Percentiles rank a stretch among this genome's conserved stretches.
These are phyloP conservation scores for Akanthomyces uredinophilus DNA, from an alignment of 2,329 filamentous ascomycete species.

Conservation along the genomic window DNA sequence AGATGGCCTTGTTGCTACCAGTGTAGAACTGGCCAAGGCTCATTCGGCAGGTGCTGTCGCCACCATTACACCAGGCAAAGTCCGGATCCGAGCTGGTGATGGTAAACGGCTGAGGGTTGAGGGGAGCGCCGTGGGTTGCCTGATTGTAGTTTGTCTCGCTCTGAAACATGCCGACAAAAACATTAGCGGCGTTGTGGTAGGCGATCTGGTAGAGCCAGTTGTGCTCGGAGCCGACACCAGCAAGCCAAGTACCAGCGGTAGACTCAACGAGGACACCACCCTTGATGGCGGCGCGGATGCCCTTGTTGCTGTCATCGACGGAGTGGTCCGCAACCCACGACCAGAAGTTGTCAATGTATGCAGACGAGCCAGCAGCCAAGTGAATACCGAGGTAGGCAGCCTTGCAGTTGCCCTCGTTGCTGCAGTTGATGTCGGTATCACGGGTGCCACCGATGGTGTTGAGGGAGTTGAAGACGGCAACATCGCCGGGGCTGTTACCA, in stretches of 20 bases:
- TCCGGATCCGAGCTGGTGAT: slow-evolving; percentile 37
- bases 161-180: slow-evolving; percentile 47
- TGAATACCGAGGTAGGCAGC: slow-evolving; percentile 46
- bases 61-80: slow-evolving; percentile 34
- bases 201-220: slow-evolving; percentile 55
- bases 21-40: slow-evolving; percentile 38
- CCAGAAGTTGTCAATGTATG: slow-evolving; percentile 51
- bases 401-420: slow-evolving; percentile 33
- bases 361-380: slow-evolving; percentile 38
- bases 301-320: slow-evolving; percentile 42
- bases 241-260: slow-evolving; percentile 46
- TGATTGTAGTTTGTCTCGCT: slow-evolving; percentile 45
- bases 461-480: slow-evolving; percentile 45
- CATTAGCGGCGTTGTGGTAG: slow-evolving; percentile 42
- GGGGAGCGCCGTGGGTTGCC: slow-evolving; percentile 30
- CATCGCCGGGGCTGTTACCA: slow-evolving; percentile 40
- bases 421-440: slow-evolving; percentile 34
- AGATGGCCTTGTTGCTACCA: slow-evolving; percentile 21
- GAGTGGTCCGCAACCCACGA: slow-evolving; percentile 44
- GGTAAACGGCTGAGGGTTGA: slow-evolving; percentile 33
- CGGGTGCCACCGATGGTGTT: slow-evolving; percentile 41
- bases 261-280: slow-evolving; percentile 44
- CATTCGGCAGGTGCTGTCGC: slow-evolving; percentile 36
- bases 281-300: slow-evolving; percentile 41
- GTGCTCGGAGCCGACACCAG: slow-evolving; percentile 46